Base-by-base conservation (phyloP, 371 early-diverging fungal species). In the Umbelopsis sp. region DNA sequence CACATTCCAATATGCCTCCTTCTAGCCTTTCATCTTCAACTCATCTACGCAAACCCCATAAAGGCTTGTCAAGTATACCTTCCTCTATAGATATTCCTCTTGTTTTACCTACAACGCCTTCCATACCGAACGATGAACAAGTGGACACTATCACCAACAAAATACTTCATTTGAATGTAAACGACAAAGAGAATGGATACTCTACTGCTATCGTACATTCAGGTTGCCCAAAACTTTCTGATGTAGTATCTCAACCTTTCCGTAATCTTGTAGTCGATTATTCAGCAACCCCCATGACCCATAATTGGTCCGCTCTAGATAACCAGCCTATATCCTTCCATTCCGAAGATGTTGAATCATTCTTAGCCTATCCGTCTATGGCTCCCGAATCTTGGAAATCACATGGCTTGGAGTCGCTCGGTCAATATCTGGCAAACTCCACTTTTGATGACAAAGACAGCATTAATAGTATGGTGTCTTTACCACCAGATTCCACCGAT, bases 251-350 rank as follows among this genome's bases (percentile, higher is more conserved):
- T 35, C 57, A 35, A 18, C 35, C 29, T 14, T 57, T 57, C 4
- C 57, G 37, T 0, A 57, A 37, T 57, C 16, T 18, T 18, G 35
- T 57, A 35, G 29, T 57, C 18, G 57, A 57, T 57, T 57, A 35
- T 57, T 57, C 57, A 57, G 57, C 57, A 32, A 18, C 57, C 35
- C 57, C 35, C 35, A 37, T 57, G 29, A 35, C 57, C 35, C 57
- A 57, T 24, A 29, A 35, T 14, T 57, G 57, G 57, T 35, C 57
- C 6, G 18, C 35, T 35, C 18, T 57, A 18, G 35, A 35, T 4
- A 29, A 35, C 9, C 29, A 32, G 16, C 14, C 32, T 16, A 29
- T 57, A 35, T n/a, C 57, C 38, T 35, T 57, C 35, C 57, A 57
- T 57, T 51, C 57, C 35, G 35, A 29, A 14, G 32, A 29, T 7